A percentile compares a stretch with the other conserved stretches of the same genome.
Evolutionary conservation across 2,329 filamentous ascomycete species (phyloP).

Genomic region (Grosmannia penicillata): DNA sequence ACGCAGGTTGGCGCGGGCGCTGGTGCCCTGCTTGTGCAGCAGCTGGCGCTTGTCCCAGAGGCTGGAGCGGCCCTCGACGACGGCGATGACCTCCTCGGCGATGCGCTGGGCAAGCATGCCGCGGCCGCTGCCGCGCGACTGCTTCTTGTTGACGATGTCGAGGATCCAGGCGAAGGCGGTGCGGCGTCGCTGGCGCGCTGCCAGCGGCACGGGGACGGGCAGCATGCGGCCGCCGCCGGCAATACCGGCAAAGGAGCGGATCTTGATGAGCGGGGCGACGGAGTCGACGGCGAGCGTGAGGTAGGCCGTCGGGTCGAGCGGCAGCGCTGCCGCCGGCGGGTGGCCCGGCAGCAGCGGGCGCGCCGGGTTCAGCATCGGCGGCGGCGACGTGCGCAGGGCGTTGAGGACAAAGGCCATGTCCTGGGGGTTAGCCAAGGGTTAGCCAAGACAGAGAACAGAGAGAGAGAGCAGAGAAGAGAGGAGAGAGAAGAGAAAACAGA

Average conservation of each 20-base stretch:
- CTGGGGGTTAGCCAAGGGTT: slow-evolving; percentile 30
- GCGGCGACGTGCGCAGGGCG: slow-evolving; percentile 67
- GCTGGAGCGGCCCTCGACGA: slow-evolving; percentile 70
- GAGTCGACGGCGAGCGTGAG: slow-evolving; percentile 85
- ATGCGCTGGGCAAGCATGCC: slow-evolving; percentile 62
- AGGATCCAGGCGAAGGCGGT: slow-evolving; percentile 81
- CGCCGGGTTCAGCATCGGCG: slow-evolving; percentile 58
- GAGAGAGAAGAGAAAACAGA: neutral
- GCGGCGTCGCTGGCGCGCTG: slow-evolving; percentile 59
- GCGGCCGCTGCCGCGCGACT: slow-evolving; percentile 54
- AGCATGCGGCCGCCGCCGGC: slow-evolving; percentile 77
- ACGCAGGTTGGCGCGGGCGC: slow-evolving; percentile 57
- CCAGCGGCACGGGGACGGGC: slow-evolving; percentile 67
- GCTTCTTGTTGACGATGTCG: slow-evolving; percentile 65
- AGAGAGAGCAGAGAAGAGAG: neutral
- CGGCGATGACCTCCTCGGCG: slow-evolving; percentile 72
- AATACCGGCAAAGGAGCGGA: slow-evolving; percentile 60
- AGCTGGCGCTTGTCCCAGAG: slow-evolving; percentile 72
- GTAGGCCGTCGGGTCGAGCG: slow-evolving; percentile 80
- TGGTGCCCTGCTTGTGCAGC: slow-evolving; percentile 70
- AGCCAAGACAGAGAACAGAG: neutral
- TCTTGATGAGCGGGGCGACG: slow-evolving; percentile 73
- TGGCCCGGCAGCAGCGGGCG: slow-evolving; percentile 61
- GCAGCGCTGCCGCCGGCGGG: slow-evolving; percentile 64
- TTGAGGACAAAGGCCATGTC: slow-evolving; percentile 76